Percentiles rank a stretch among this genome's conserved stretches.
phyloP scores from a whole-genome alignment of 148 eudicot genomes.

The Rhododendron mucronatum region DNA sequence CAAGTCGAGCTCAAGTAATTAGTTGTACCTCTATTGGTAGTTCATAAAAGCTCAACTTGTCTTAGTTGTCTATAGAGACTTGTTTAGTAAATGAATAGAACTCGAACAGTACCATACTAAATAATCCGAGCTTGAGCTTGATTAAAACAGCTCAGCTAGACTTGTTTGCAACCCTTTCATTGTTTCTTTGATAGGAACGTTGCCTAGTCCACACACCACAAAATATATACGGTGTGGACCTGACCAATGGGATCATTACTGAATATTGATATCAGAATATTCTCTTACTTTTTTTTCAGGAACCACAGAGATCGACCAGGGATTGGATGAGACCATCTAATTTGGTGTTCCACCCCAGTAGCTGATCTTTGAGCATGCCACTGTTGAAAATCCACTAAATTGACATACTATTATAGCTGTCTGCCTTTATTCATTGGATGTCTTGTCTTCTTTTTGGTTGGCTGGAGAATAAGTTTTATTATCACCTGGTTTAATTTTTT shows the following conservation, averaged over 20 bases:
- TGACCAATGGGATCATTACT: not conserved
- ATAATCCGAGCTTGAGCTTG: no score
- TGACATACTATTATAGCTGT: constrained; percentile 27
- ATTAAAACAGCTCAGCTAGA: no score
- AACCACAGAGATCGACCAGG: not conserved
- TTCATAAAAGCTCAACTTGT: no score
- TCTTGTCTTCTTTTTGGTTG: constrained; percentile 17
- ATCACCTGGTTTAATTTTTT: not conserved
- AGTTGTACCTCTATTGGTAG: not conserved
- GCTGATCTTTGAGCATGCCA: constrained; percentile 14
- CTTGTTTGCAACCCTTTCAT: not conserved
- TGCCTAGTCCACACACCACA: constrained; percentile 6
- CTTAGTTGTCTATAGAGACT: no score
- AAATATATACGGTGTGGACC: not conserved
- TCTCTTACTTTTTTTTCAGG: not conserved
- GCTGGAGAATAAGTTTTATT: not conserved
- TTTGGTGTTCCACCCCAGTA: constrained; percentile 21
- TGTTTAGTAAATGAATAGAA: no score
- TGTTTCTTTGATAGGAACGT: not conserved
- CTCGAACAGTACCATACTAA: no score
- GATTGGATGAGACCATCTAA: constrained; percentile 13
- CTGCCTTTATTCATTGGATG: constrained; percentile 14
- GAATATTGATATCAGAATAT: not conserved
- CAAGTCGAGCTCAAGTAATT: not conserved
- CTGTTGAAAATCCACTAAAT: constrained; percentile 6